These are phyloP conservation scores for Zymoseptoria tritici DNA, from an alignment of 2,329 filamentous ascomycete genomes.

Conservation along the genomic window DNA sequence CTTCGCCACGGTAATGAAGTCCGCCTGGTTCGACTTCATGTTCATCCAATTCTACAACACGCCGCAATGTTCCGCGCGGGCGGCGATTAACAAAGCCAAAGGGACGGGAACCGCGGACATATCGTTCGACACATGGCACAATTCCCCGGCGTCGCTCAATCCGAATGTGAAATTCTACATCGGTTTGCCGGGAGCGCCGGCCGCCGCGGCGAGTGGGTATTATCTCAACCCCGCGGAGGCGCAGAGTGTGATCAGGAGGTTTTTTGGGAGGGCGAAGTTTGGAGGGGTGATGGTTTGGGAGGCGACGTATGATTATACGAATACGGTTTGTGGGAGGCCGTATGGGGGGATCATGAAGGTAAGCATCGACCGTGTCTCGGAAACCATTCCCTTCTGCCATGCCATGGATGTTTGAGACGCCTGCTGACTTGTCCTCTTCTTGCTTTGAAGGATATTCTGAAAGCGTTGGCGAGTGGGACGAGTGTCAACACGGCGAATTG, in stretches of 20 bases:
- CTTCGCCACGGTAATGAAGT: conserved; percentile 31
- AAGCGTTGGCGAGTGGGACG: background rate
- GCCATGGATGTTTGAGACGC: background rate
- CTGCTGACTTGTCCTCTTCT: background rate
- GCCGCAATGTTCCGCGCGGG: conserved; percentile 41
- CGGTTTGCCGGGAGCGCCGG: conserved; percentile 36
- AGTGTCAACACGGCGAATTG: background rate
- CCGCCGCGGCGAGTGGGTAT: conserved; percentile 26
- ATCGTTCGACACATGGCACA: conserved; percentile 13
- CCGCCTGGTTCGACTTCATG: conserved; percentile 38
- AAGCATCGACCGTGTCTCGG: conserved; percentile 30
- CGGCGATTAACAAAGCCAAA: conserved; percentile 32
- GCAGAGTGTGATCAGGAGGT: conserved; percentile 37
- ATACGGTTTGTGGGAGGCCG: background rate
- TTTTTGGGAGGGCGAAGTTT: conserved; percentile 38
- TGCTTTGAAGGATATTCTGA: background rate
- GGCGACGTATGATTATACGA: conserved; percentile 38
- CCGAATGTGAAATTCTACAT: conserved; percentile 46
- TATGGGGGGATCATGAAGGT: background rate
- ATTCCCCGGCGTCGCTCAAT: conserved; percentile 39
- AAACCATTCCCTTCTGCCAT: background rate
- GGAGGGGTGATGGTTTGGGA: conserved; percentile 57
- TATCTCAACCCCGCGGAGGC: conserved; percentile 45
- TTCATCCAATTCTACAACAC: conserved; percentile 43
- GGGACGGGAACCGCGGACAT: conserved; percentile 24